These are phyloP conservation scores for Paramecium tetraurelia DNA, from an alignment of 73 alveolate genomes.

Conservation along the genomic window DNA sequence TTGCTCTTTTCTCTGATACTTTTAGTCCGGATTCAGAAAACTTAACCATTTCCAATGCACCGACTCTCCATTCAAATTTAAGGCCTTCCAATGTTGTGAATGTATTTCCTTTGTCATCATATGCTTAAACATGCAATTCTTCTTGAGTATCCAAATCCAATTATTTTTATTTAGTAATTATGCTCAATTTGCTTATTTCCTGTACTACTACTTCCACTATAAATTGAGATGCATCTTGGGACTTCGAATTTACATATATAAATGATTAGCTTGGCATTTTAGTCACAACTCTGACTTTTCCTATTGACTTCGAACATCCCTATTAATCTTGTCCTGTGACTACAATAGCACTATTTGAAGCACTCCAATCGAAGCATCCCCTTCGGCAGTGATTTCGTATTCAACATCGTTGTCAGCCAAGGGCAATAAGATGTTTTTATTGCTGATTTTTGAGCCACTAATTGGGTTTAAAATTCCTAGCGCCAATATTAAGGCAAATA, in stretches of 20 bases:
- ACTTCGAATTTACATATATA: background rate
- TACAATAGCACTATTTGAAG: background rate
- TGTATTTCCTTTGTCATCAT: background rate
- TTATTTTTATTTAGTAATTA: background rate
- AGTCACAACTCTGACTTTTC: background rate
- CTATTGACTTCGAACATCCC: conserved; percentile 8
- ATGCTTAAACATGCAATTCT: background rate
- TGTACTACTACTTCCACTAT: background rate
- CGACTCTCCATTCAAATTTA: background rate
- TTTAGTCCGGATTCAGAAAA: background rate
- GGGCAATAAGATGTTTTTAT: background rate
- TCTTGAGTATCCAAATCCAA: conserved; percentile 7
- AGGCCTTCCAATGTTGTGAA: conserved; percentile 28
- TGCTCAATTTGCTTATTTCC: background rate
- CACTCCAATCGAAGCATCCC: conserved; percentile 15
- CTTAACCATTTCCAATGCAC: background rate
- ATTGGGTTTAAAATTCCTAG: background rate
- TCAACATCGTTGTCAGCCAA: conserved; percentile 13
- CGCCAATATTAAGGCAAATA: background rate
- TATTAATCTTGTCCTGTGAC: background rate
- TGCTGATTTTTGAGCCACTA: conserved; percentile 23
- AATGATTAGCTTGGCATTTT: background rate
- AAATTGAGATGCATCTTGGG: background rate
- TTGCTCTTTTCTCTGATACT: conserved; percentile 27
- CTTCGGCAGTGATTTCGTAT: background rate